Base-by-base conservation (phyloP, 208 protist genomes). In the Leptomonas pyrrhocoris region DNA sequence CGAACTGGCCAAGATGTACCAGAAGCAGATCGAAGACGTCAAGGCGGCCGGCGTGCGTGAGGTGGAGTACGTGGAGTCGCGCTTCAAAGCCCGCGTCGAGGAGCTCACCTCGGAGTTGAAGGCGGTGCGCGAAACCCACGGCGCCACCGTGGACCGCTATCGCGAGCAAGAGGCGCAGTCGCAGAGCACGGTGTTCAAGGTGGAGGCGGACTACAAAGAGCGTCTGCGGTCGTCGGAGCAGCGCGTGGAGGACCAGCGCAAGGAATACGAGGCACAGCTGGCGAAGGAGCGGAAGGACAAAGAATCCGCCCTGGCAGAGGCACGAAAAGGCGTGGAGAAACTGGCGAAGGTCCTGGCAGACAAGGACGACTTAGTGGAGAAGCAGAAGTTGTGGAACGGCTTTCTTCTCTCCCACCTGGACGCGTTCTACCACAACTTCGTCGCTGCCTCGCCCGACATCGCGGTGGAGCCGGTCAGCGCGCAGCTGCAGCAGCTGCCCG, bases 171-270 rank as follows among this genome's bases (percentile, higher is more conserved):
- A 83, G 59, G 76, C 73, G 46, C 61, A 80, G 16, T 79, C 77
- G 19, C 80, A 79, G 38, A 88, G 75, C 55, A 80, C 85, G 76
- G 62, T 93, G 43, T 46, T 73, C 15, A 84, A 84, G 38, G 71
- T 94, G 19, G 91, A 96, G 66, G 53, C 79, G 1, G 85, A 93
- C 49, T 93, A 88, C 77, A 91, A 93, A 77, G 88, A 96, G 70
- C 75, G 85, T 2, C 59, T 90, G 46, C 77, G 82, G 0, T 74
- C 68, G 34, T 72, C 73, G 34, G 91, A 94, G 77, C 68, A 86
- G 68, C 85, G 85, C 18, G 53, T 89, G 0, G 80, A 88, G 46
- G 88, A 86, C 27, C 65, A 92, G 51, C 80, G 84, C 48, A 70
- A 75, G 36, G 65, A 81, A 25, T 59, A 85, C 58, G 85, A 90